phyloP scores from a whole-genome alignment of 116 monocot genomes.

The Phalaenopsis hybrid region DNA sequence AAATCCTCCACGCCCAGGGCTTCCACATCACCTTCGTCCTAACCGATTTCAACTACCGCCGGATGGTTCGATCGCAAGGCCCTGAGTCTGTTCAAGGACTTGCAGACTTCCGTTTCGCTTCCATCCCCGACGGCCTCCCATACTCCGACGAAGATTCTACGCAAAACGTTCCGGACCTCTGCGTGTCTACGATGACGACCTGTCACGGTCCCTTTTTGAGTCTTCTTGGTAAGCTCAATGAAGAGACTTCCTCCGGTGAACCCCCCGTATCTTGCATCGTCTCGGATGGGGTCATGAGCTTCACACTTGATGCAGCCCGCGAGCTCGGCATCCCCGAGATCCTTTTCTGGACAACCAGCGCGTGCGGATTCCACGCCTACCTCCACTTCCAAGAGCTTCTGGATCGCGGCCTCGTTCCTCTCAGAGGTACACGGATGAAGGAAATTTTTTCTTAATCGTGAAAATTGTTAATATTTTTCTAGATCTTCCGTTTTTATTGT shows the following conservation, averaged over 20 bases:
- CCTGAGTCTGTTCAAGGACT: not conserved
- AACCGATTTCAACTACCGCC: slow-evolving; percentile 16
- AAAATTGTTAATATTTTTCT: too few species aligned
- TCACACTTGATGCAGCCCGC: slow-evolving; percentile 16
- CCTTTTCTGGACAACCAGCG: slow-evolving; percentile 16
- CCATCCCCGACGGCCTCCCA: slow-evolving; percentile 24
- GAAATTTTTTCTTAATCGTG: too few species aligned
- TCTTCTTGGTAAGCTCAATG: slow-evolving; percentile 1
- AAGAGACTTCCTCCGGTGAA: not conserved
- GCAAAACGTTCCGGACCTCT: slow-evolving; percentile 12
- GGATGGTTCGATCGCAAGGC: slow-evolving; percentile 8
- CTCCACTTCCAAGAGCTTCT: not conserved
- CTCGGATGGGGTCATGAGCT: slow-evolving; percentile 15
- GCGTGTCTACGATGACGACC: slow-evolving; percentile 10
- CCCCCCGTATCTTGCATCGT: slow-evolving; percentile 11
- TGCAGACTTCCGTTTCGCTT: slow-evolving; percentile 5
- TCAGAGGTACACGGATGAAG: slow-evolving; percentile 1
- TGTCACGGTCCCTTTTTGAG: slow-evolving; percentile 12
- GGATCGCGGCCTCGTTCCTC: slow-evolving; percentile 8
- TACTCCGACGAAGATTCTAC: slow-evolving; percentile 10
- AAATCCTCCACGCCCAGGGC: slow-evolving; percentile 9
- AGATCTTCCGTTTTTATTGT: too few species aligned
- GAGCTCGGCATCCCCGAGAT: slow-evolving; percentile 13
- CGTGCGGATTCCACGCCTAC: slow-evolving; percentile 13
- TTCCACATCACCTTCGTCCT: slow-evolving; percentile 24